Evolutionary conservation across 2,329 filamentous ascomycete species (phyloP).

Genomic region (Eutypa lata): DNA sequence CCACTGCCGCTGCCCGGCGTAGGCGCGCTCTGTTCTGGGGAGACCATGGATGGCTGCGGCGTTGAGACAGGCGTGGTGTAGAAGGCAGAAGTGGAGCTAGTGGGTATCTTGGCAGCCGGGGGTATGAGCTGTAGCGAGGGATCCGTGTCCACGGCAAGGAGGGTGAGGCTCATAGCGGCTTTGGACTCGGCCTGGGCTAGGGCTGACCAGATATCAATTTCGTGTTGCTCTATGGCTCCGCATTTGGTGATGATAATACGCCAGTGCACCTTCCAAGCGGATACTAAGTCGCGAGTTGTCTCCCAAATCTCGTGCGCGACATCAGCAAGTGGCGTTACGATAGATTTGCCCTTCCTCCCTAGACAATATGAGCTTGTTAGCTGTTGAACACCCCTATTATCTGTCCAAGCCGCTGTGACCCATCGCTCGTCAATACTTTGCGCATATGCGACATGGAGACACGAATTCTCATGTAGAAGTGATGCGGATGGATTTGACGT

Average conservation of each 20-base stretch:
- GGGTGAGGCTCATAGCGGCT: conserved; percentile 51
- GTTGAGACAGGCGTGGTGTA: conserved; percentile 67
- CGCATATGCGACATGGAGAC: conserved; percentile 77
- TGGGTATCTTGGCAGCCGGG: conserved; percentile 46
- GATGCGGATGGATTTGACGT: conserved; percentile 65
- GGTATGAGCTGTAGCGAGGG: conserved; percentile 63
- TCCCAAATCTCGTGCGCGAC: conserved; percentile 76
- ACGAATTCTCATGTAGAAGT: conserved; percentile 73
- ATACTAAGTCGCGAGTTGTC: conserved; percentile 70
- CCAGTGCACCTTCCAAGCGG: conserved; percentile 70
- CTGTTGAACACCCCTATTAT: conserved; percentile 71
- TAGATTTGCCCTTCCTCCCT: conserved; percentile 51
- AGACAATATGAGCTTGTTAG: conserved; percentile 72
- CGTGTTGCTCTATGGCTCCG: conserved; percentile 63
- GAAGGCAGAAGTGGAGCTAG: conserved; percentile 40
- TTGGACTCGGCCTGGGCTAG: conserved; percentile 51
- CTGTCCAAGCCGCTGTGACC: conserved; percentile 78
- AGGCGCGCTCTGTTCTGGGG: conserved; percentile 56
- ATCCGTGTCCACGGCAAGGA: conserved; percentile 63
- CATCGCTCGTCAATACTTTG: conserved; percentile 73
- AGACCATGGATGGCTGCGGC: conserved; percentile 57
- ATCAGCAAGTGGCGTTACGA: conserved; percentile 54
- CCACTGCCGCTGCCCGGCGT: conserved; percentile 42
- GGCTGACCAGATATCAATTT: conserved; percentile 58
- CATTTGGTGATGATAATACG: conserved; percentile 72